These are phyloP conservation scores for Saccharomycopsis fermentans DNA, from an alignment of 805 yeast genomes.

Conservation along the genomic window DNA sequence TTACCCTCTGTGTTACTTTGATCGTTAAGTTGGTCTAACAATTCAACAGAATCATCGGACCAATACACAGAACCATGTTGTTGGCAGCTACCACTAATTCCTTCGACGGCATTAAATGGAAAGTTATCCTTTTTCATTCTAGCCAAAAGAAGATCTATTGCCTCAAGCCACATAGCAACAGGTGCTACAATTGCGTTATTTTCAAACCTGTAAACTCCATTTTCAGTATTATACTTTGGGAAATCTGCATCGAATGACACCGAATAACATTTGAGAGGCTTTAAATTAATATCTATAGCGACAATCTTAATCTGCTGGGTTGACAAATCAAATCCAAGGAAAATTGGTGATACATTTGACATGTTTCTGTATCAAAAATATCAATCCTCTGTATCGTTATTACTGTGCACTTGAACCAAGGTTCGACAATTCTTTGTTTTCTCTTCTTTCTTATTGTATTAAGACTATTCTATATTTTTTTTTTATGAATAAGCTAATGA, in stretches of 20 bases:
- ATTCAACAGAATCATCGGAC: slow-evolving; percentile 38
- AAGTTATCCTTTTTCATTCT: slow-evolving; percentile 41
- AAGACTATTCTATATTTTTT: too few relatives aligned
- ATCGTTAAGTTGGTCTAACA: slow-evolving; percentile 31
- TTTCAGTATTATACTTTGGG: slow-evolving; percentile 49
- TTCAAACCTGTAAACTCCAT: slow-evolving; percentile 53
- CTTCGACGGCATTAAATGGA: slow-evolving; percentile 49
- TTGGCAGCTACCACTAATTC: slow-evolving; percentile 79
- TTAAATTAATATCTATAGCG: slow-evolving; percentile 44
- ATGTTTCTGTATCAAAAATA: background rate
- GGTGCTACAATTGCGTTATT: slow-evolving; percentile 65
- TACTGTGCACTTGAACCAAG: too few relatives aligned
- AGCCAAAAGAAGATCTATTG: slow-evolving; percentile 54
- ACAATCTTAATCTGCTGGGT: slow-evolving; percentile 83
- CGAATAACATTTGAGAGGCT: slow-evolving; percentile 44
- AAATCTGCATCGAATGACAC: slow-evolving; percentile 67
- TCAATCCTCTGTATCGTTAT: background rate
- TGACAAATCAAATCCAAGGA: slow-evolving; percentile 74
- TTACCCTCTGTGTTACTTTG: slow-evolving; percentile 10
- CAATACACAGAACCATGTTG: slow-evolving; percentile 89
- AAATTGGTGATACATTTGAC: slow-evolving; percentile 19
- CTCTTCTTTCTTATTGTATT: too few relatives aligned
- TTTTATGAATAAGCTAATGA: too few relatives aligned
- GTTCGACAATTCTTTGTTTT: too few relatives aligned
- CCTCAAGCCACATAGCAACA: slow-evolving; percentile 84